These are phyloP conservation scores for Termitomyces sp. DNA, from an alignment of 768 basidiomycete genomes.

Conservation along the genomic window DNA sequence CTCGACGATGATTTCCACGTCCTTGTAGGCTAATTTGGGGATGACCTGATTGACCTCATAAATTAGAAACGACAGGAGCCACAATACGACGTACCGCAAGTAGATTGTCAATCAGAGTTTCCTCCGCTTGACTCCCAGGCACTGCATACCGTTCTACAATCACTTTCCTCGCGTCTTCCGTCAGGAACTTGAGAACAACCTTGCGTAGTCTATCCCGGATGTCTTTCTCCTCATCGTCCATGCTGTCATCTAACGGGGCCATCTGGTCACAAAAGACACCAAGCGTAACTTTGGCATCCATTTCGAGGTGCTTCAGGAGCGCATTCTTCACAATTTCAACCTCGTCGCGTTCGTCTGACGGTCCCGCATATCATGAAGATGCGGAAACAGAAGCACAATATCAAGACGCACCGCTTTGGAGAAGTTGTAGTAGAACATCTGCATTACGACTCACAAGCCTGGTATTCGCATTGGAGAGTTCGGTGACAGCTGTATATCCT, in stretches of 20 bases:
- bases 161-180: constrained; percentile 43
- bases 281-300: constrained; percentile 58
- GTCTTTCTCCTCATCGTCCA: constrained; percentile 55
- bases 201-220: constrained; percentile 55
- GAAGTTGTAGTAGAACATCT: constrained; percentile 70
- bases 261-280: constrained; percentile 71
- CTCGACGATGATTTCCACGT: constrained; percentile 46
- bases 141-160: constrained; percentile 43
- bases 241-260: constrained; percentile 42
- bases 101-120: constrained; percentile 43
- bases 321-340: constrained; percentile 58
- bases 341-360: constrained; percentile 62
- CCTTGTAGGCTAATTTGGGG: constrained; percentile 34
- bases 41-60: constrained; percentile 38
- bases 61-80: neutral
- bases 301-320: constrained; percentile 57
- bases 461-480: constrained; percentile 39
- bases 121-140: constrained; percentile 43
- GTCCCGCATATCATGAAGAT: constrained; percentile 1
- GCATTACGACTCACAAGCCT: constrained; percentile 69
- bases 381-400: neutral
- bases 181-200: constrained; percentile 59
- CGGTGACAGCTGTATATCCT: constrained; percentile 61
- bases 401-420: constrained; percentile 62
- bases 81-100: constrained; percentile 37